Percentiles rank a stretch among this genome's conserved stretches.
These are phyloP conservation scores for Bisporella sp. DNA, from an alignment of 2,329 filamentous ascomycete species.

Conservation along the genomic window DNA sequence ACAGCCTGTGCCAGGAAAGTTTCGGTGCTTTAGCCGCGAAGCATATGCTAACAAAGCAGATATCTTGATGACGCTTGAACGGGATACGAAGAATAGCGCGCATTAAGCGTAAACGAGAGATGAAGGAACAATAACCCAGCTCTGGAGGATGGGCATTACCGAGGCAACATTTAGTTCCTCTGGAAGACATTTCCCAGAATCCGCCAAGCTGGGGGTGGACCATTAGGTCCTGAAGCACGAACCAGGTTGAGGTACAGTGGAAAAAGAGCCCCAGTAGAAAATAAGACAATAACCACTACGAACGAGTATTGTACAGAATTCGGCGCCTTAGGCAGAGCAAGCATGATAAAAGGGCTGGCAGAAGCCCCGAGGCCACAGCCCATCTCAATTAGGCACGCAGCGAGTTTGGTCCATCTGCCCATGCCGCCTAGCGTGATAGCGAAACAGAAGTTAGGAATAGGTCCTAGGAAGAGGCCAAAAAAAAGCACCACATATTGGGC, in stretches of 20 bases:
- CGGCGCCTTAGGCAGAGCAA: not conserved
- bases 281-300: slow-evolving; percentile 6
- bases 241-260: slow-evolving; percentile 7
- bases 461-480: slow-evolving; percentile 71
- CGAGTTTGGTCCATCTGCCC: slow-evolving; percentile 69
- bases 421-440: slow-evolving; percentile 71
- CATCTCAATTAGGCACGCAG: slow-evolving; percentile 64
- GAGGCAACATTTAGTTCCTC: no score
- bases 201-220: not conserved
- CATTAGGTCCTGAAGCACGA: not conserved
- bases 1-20: not conserved
- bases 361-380: slow-evolving; percentile 2
- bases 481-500: slow-evolving; percentile 56
- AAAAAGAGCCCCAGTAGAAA: slow-evolving; percentile 2
- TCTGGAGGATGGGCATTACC: no score
- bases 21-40: not conserved
- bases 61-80: not conserved
- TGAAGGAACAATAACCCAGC: no score
- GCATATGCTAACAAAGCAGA: not conserved
- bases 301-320: slow-evolving; percentile 1
- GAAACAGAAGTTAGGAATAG: slow-evolving; percentile 75
- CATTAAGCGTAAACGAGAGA: not conserved
- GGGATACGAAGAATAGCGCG: not conserved
- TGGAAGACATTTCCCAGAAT: no score
- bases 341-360: slow-evolving; percentile 7